Percentiles rank a stretch among this genome's conserved stretches.
Evolutionary conservation across 2,329 filamentous ascomycete species (phyloP).

Genomic region (Alternaria arbusti): DNA sequence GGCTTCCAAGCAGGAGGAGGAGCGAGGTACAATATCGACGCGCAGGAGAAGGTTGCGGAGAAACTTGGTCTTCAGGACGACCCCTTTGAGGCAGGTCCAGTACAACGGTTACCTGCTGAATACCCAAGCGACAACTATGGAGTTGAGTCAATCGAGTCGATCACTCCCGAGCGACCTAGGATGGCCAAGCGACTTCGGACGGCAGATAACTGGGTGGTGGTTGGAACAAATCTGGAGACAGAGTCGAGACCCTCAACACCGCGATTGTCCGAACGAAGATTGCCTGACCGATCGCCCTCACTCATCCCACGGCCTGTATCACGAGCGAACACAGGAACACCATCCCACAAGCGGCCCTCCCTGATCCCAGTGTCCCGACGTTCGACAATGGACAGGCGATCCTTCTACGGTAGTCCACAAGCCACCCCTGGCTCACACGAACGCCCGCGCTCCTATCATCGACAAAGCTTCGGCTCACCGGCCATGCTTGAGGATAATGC

Average conservation of each 20-base stretch:
- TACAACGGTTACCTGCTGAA: conserved; percentile 55
- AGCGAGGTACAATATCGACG: conserved; percentile 68
- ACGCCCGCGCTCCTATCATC: conserved; percentile 34
- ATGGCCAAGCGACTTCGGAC: conserved; percentile 57
- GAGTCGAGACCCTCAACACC: conserved; percentile 61
- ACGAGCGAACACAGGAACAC: conserved; percentile 23
- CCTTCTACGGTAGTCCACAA: conserved; percentile 24
- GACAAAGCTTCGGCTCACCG: conserved; percentile 43
- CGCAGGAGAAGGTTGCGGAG: conserved; percentile 33
- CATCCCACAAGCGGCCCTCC: conserved; percentile 43
- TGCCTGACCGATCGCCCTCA: conserved; percentile 37
- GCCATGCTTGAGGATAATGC: conserved; percentile 26
- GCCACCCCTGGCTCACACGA: conserved; percentile 13
- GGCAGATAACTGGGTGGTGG: conserved; percentile 57
- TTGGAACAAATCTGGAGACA: conserved; percentile 56
- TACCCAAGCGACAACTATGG: conserved; percentile 60
- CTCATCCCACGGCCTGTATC: conserved; percentile 45
- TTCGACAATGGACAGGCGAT: conserved; percentile 32
- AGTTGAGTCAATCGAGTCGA: conserved; percentile 53
- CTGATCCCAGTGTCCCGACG: conserved; percentile 55
- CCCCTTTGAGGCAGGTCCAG: conserved; percentile 21
- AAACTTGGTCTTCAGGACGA: conserved; percentile 34
- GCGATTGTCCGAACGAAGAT: conserved; percentile 41
- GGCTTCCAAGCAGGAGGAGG: conserved; percentile 90
- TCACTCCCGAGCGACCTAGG: conserved; percentile 51